phyloP scores from a whole-genome alignment of 495 filamentous ascomycete species.

The Durotheca rogersii region DNA sequence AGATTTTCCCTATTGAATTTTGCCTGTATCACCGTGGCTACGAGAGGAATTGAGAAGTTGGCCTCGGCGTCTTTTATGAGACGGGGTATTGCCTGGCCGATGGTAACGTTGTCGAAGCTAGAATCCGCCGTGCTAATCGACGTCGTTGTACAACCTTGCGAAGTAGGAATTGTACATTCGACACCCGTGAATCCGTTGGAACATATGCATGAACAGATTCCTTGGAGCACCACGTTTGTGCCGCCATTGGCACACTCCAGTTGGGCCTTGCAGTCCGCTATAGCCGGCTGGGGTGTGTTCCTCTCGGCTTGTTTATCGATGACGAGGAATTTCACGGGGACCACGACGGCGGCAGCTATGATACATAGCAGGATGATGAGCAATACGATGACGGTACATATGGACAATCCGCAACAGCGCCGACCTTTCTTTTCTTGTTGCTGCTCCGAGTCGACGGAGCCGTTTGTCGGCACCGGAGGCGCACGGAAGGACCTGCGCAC shows the following conservation, averaged over 20 bases:
- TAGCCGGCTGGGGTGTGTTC: slow-evolving; percentile 33
- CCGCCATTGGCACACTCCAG: slow-evolving; percentile 77
- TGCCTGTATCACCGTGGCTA: slow-evolving; percentile 63
- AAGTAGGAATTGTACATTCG: slow-evolving; percentile 61
- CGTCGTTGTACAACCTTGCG: slow-evolving; percentile 71
- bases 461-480: slow-evolving; percentile 15
- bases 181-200: slow-evolving; percentile 81
- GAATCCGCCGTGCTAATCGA: slow-evolving; percentile 50
- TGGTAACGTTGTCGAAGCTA: slow-evolving; percentile 65
- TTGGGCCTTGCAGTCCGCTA: slow-evolving; percentile 54
- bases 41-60: slow-evolving; percentile 76
- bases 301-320: slow-evolving; percentile 51
- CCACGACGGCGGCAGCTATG: slow-evolving; percentile 82
- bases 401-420: slow-evolving; percentile 73
- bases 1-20: slow-evolving; percentile 73
- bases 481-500: slow-evolving; percentile 35
- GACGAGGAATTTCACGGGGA: slow-evolving; percentile 81
- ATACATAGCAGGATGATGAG: slow-evolving; percentile 68
- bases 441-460: slow-evolving; percentile 12
- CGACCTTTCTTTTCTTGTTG: slow-evolving; percentile 30
- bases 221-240: slow-evolving; percentile 62
- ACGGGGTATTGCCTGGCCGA: slow-evolving; percentile 74
- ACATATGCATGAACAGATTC: slow-evolving; percentile 81
- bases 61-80: slow-evolving; percentile 62
- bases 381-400: slow-evolving; percentile 74